Evolutionary conservation across 148 eudicot species (phyloP), one percentile per base, ranked within the genome.

Genomic region (Camellia granthamiana): DNA sequence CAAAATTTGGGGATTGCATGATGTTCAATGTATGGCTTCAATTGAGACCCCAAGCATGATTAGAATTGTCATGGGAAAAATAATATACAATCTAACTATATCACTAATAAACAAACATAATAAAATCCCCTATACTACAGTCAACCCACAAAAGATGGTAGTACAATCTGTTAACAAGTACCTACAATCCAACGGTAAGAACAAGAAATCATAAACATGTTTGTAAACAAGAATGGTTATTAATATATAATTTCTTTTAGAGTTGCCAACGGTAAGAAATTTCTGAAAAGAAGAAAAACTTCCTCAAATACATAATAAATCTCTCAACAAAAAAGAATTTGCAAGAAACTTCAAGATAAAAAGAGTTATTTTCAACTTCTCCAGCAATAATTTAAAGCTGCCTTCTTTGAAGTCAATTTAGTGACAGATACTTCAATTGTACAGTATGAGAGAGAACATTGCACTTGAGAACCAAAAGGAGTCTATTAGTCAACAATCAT

Each of bases 351-450:
- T 69, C 55, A 46, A 69, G n/a, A 30, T 55, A 55, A 55, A 30
- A 12, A 55, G 59, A 55, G 59, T 12, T 69, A 18, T 21, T 44
- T 69, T 46, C 55, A 46, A 69, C 23, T 46, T n/a, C 14, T 68
- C 59, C 75, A 51, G 55, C 59, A 72, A 21, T 41, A 16, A 72
- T 21, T 72, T 49, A 72, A 72, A 52, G 59, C 75, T 72, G 16
- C 56, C 19, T 51, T 4, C 59, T 51, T 4, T 11, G 59, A 47
- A n/a, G 51, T 51, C 74, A 72, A 51, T 49, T 72, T 21, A 54
- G 62, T 55, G 44, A 54, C 15, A 10, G 10, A 23, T 23, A 23
- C 4, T 73, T 73, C 55, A 23, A 15, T 55, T 49, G 76, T 30
- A 73, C 19, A 54, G 38, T 0, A 15, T 54, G 15, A 15, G 18